phyloP scores from a whole-genome alignment of 1,284 basidiomycete genomes.

The Microbotryum scabiosae region DNA sequence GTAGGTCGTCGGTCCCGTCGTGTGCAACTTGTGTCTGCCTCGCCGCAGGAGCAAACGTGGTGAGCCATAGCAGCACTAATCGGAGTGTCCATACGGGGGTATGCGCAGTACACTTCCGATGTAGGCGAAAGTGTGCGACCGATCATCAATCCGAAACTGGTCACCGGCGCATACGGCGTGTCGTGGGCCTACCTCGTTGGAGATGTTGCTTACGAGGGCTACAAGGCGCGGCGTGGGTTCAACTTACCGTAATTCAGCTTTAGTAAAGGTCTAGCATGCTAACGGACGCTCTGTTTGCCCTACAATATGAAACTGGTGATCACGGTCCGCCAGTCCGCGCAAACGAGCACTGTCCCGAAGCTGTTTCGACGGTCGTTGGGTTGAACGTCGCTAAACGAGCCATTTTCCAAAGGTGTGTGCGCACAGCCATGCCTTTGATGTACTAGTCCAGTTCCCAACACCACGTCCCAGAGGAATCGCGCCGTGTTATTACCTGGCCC shows the following conservation, averaged over 20 bases:
- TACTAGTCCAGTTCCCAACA: too few relatives aligned
- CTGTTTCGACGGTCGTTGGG: background rate
- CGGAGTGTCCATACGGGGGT: background rate
- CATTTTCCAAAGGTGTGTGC: slow-evolving; percentile 51
- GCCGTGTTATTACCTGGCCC: too few relatives aligned
- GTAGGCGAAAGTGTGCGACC: slow-evolving; percentile 88
- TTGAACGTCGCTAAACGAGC: slow-evolving; percentile 29
- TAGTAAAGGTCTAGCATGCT: slow-evolving; percentile 50
- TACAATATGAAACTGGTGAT: too few relatives aligned
- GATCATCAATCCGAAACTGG: slow-evolving; percentile 65
- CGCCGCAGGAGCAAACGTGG: background rate
- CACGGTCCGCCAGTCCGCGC: background rate
- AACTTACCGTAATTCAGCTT: slow-evolving; percentile 69
- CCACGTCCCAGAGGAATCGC: too few relatives aligned
- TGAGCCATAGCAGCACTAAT: background rate
- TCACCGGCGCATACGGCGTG: slow-evolving; percentile 62
- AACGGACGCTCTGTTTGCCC: too few relatives aligned
- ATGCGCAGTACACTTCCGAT: slow-evolving; percentile 59
- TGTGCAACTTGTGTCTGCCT: background rate
- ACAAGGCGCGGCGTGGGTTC: slow-evolving; percentile 68
- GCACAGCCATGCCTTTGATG: too few relatives aligned
- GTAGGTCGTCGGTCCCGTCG: slow-evolving; percentile 8
- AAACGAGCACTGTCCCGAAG: background rate
- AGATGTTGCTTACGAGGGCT: slow-evolving; percentile 85
- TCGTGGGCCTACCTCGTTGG: slow-evolving; percentile 47